Conservation (phyloP, 2,329 filamentous ascomycete species). For the Alternaria sp. region DNA sequence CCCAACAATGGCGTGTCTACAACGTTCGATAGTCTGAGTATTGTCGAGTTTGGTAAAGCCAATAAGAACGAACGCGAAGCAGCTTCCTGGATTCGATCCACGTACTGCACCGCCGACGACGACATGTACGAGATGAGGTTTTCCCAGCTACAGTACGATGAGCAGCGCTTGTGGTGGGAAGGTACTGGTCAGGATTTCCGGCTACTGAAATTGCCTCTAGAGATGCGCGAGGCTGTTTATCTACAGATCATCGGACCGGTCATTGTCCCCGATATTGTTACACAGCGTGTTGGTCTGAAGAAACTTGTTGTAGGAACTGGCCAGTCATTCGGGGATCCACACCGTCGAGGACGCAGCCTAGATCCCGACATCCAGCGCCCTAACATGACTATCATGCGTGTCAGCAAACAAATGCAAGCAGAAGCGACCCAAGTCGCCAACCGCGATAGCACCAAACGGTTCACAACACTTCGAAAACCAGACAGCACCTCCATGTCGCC, state of each 20-base stretch:
- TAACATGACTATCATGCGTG: conserved; percentile 20
- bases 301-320: conserved; percentile 19
- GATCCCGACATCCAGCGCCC: conserved; percentile 24
- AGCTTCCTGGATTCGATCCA: conserved; percentile 22
- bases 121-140: conserved; percentile 17
- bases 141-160: conserved; percentile 18
- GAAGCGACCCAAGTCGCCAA: conserved; percentile 14
- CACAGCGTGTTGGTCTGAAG: not conserved
- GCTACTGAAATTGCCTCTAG: conserved; percentile 23
- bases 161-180: conserved; percentile 28
- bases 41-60: not conserved
- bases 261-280: conserved; percentile 18
- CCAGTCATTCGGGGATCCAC: not conserved
- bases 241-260: conserved; percentile 23
- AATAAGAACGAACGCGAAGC: not conserved
- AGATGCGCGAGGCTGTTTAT: conserved; percentile 26
- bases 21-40: not conserved
- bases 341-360: conserved; percentile 5
- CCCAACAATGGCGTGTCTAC: not conserved
- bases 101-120: conserved; percentile 17
- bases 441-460: conserved; percentile 17
- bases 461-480: not conserved
- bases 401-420: conserved; percentile 15
- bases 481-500: not conserved
- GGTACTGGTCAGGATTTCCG: conserved; percentile 22